These are phyloP conservation scores for Hydnum rufescens DNA, from an alignment of 768 basidiomycete species.

Conservation along the genomic window DNA sequence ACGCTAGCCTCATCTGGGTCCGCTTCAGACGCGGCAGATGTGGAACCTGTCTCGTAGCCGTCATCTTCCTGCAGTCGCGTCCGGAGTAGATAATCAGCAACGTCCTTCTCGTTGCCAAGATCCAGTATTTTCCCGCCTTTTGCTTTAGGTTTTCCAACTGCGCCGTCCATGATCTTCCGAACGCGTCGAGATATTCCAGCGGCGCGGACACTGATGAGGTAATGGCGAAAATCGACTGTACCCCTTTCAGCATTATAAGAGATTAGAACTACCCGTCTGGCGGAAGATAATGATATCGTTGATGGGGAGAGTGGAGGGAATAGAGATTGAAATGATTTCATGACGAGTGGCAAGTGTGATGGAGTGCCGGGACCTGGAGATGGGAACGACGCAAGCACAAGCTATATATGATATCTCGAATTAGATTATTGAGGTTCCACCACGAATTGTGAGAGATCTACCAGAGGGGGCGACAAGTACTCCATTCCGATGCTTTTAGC, in stretches of 20 bases:
- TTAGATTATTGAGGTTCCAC: neutral
- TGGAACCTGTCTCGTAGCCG: conserved; percentile 51
- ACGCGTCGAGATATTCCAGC: conserved; percentile 88
- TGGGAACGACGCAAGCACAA: conserved; percentile 80
- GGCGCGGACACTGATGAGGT: conserved; percentile 84
- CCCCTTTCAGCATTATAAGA: conserved; percentile 74
- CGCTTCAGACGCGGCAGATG: conserved; percentile 61
- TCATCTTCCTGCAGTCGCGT: conserved; percentile 34
- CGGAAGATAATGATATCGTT: conserved; percentile 62
- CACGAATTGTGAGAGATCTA: conserved; percentile 22
- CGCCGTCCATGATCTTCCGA: conserved; percentile 45
- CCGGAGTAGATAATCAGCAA: conserved; percentile 83
- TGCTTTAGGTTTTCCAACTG: too few species aligned
- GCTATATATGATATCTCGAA: conserved; percentile 24
- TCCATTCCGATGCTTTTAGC: conserved; percentile 65
- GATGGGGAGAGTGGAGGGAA: conserved; percentile 86
- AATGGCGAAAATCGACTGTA: conserved; percentile 86
- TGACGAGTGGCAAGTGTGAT: conserved; percentile 71
- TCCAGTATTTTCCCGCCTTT: conserved; percentile 54
- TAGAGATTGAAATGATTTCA: conserved; percentile 90
- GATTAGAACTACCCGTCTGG: conserved; percentile 82
- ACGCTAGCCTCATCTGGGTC: conserved; percentile 64
- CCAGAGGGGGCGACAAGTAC: conserved; percentile 81
- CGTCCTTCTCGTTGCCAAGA: conserved; percentile 77
- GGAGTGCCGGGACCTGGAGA: conserved; percentile 54